Conservation (phyloP, 306 rosid genomes). For the Medicago lupulina region DNA sequence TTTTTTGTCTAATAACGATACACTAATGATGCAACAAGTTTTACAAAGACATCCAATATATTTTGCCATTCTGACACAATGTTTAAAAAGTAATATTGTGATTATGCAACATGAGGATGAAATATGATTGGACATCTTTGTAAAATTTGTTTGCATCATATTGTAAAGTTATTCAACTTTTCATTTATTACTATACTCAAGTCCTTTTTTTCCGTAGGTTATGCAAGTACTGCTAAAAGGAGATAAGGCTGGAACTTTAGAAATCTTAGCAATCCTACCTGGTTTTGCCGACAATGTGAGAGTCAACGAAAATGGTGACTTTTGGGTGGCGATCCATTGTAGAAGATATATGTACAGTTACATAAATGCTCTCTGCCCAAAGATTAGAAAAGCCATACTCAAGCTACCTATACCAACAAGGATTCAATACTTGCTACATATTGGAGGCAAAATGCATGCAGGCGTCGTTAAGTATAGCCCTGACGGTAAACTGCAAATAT, state of each 20-base stretch:
- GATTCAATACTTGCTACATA: conserved; percentile 59
- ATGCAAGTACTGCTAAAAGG: conserved; percentile 71
- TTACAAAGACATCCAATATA: neutral
- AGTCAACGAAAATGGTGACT: conserved; percentile 71
- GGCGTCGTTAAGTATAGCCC: conserved; percentile 69
- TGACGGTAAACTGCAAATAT: conserved; percentile 70
- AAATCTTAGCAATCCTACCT: conserved; percentile 69
- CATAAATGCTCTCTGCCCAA: conserved; percentile 56
- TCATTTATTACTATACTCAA: neutral
- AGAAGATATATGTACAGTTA: conserved; percentile 51
- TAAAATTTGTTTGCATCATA: neutral
- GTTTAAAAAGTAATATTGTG: neutral
- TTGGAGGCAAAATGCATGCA: conserved; percentile 63
- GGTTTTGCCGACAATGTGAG: conserved; percentile 83
- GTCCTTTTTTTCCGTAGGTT: conserved; percentile 48
- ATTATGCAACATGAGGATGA: neutral
- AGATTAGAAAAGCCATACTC: conserved; percentile 59
- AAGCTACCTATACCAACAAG: conserved; percentile 68
- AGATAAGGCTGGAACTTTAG: conserved; percentile 72
- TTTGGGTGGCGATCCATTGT: conserved; percentile 76
- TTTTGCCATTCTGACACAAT: neutral
- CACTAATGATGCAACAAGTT: neutral
- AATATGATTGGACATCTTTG: neutral
- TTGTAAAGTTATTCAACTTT: neutral
- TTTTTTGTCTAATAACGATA: neutral